Base-by-base conservation (phyloP, 352 stramenopile genomes). In the Phytophthora ohioensis region DNA sequence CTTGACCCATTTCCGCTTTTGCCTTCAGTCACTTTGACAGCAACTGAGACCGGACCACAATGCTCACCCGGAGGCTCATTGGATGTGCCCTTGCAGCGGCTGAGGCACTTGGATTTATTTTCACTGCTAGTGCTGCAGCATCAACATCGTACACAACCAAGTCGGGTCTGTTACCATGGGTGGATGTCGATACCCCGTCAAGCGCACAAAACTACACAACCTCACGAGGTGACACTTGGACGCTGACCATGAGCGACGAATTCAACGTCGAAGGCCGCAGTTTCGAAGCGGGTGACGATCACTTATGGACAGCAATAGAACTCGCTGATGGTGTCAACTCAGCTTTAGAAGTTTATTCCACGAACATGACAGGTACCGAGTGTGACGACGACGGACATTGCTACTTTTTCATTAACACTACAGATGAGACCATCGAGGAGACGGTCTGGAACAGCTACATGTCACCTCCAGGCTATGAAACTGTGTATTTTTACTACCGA, bases 221-320 rank as follows among this genome's bases (percentile, higher is more conserved):
- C 10, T 82, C 84, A 9, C 77, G 81, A 15, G 85, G 85, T 9
- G 78, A 82, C 9, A 36, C 32, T 3, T 90, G 80, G 78, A 61
- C 88, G 4, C 69, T 93, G 30, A 98, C 93, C 27, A 91, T 93
- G 80, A 93, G 84, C 57, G 87, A 94, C 72, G 80, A 90, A 59
- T 88, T 93, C 56, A 90, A 89, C 65, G 79, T 54, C 7, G 62
- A 88, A 1, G 78, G 76, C 21, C 84, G 96, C 10, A 88, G 63
- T 5, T 99, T 99, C 74, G 56, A 87, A 47, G 90, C 98, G 41
- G 96, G 97, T n/a, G 67, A 88, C 13, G 96, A 99, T 81, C 93
- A 97, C 48, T 74, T 94, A 35, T 99, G 97, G 97, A 98, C 93
- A n/a, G 90, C 84, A 9, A 57, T 91, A 41, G 67, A 90, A 27